Base-by-base conservation (phyloP, 768 basidiomycete genomes). In the Leucogyrophana mollusca region DNA sequence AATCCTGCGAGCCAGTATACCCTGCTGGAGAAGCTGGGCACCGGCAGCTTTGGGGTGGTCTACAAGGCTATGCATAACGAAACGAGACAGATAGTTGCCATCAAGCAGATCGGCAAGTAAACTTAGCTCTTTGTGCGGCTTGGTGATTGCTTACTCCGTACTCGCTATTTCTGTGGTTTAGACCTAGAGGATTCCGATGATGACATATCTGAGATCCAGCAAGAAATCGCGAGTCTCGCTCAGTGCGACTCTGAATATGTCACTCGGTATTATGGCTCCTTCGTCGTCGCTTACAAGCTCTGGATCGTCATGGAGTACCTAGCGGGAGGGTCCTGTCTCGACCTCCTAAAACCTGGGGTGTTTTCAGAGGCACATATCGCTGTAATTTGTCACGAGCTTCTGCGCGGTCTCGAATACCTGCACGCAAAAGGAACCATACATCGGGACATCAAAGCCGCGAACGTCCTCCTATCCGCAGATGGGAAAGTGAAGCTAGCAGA, bases 221-320 rank as follows among this genome's bases (percentile, higher is more conserved):
- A 93, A 65, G 96, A 99, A 67, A 99, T 99, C 54, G 90, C 94
- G 16, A 96, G 90, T 66, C 78, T 99, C 22, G 91, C 94, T 1
- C 90, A 90, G 56, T 95, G 94, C 71, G 93, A 94, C 64, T 97
- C 94, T 4, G 92, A 94, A 70, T 93, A 91, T 65, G 91, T 99
- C 43, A 98, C 96, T 34, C 78, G 87, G 37, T 98, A 98, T 65
- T 97, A 96, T 59, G 94, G 93, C 36, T 94, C 92, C 39, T 99
- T 99, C 66, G 92, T 99, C 44, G 85, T 92, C 54, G 84, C 89
- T 27, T 98, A 95, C 75, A 95, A 97, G 67, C 76, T 99, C 18
- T 99, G 96, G 96, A 99, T 99, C 61, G 73, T 99, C 59, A 98
- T 99, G 96, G 96, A 99, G 68, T 99, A 92, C 68, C 85, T 98